Conservation (phyloP, 305 asterid species). For the Fraxinus ornus region DNA sequence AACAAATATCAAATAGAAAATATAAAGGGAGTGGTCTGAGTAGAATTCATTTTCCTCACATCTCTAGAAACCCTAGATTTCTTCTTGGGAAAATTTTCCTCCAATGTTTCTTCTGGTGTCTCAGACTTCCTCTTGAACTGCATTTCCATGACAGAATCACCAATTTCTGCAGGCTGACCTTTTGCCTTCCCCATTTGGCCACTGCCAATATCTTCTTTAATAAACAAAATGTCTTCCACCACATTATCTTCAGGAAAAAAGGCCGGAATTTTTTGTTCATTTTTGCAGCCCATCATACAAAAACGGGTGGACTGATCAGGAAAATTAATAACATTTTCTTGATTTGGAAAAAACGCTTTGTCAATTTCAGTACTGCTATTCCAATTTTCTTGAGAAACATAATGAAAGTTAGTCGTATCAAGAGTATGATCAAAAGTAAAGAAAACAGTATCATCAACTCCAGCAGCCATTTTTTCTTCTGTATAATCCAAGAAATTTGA, state of each 20-base stretch:
- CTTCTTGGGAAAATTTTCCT: conserved; percentile 43
- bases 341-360: conserved; percentile 19
- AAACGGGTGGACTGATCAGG: conserved; percentile 32
- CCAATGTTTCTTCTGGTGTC: conserved; percentile 6
- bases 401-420: conserved; percentile 24
- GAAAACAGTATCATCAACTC: conserved; percentile 19
- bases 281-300: conserved; percentile 24
- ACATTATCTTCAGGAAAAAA: conserved; percentile 30
- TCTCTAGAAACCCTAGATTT: conserved; percentile 50
- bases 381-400: conserved; percentile 57
- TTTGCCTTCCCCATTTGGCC: conserved; percentile 6
- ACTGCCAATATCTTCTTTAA: conserved; percentile 24
- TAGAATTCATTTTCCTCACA: conserved; percentile 37
- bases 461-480: conserved; percentile 19
- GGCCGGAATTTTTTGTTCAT: conserved; percentile 6
- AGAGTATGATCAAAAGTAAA: conserved; percentile 19
- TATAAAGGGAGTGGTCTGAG: background rate
- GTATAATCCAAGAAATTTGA: conserved; percentile 21
- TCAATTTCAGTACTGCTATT: conserved; percentile 30
- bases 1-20: background rate
- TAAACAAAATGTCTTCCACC: conserved; percentile 32
- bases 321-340: conserved; percentile 10
- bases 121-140: conserved; percentile 45
- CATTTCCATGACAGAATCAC: conserved; percentile 29
- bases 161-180: conserved; percentile 8